These are phyloP conservation scores for Fusarium nanum DNA, from an alignment of 2,329 filamentous ascomycete genomes.

Conservation along the genomic window DNA sequence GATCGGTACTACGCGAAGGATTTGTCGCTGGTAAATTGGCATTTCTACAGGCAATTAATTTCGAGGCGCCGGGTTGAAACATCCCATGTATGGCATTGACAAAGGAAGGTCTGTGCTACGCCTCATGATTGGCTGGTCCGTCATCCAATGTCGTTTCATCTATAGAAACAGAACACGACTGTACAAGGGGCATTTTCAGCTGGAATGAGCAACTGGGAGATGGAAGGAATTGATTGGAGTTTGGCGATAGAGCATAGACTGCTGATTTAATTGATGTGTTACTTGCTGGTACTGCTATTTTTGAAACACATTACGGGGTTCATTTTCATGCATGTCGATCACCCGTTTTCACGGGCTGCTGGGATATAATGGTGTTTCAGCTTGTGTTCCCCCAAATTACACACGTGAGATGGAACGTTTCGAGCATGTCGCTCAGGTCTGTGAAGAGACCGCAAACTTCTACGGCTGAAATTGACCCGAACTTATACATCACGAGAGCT, in stretches of 20 bases:
- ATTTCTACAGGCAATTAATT: background rate
- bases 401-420: constrained; percentile 1
- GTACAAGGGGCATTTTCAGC: background rate
- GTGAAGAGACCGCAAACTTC: background rate
- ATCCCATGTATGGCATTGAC: background rate
- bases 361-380: constrained; percentile 5
- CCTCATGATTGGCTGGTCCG: background rate
- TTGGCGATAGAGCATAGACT: background rate
- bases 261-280: background rate
- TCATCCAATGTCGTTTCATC: background rate
- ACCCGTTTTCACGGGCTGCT: background rate
- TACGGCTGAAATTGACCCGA: accelerated
- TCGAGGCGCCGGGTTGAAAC: constrained; percentile 3
- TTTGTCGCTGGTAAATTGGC: background rate
- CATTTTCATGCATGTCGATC: constrained; percentile 28
- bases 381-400: background rate
- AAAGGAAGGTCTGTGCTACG: background rate
- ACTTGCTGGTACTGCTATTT: background rate
- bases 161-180: background rate
- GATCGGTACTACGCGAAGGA: background rate
- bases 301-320: constrained; percentile 16
- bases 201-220: background rate
- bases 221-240: background rate
- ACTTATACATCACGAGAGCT: background rate
- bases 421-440: accelerated